Conservation (phyloP, 208 protist species). For the Crithidia acanthocephali region DNA sequence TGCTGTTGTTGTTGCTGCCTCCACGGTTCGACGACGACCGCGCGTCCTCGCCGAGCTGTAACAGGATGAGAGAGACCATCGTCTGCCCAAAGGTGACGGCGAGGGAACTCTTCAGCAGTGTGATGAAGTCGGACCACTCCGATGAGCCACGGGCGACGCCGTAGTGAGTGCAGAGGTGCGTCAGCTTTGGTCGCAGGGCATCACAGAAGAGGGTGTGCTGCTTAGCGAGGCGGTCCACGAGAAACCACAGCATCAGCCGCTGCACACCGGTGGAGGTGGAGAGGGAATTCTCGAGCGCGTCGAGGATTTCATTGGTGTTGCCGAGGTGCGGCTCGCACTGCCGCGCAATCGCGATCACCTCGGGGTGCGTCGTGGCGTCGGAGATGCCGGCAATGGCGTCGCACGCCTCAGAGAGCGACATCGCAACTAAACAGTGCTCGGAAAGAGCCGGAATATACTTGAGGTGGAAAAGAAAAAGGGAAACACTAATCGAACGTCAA, state of each 20-base stretch:
- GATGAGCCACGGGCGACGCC: slow-evolving; percentile 31
- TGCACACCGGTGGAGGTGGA: slow-evolving; percentile 50
- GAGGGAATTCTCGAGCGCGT: slow-evolving; percentile 78
- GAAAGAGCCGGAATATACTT: no score
- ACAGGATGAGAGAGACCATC: slow-evolving; percentile 73
- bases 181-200: slow-evolving; percentile 66
- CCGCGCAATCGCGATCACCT: slow-evolving; percentile 52
- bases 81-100: slow-evolving; percentile 78
- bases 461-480: no score
- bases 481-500: no score
- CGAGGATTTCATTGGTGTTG: slow-evolving; percentile 68
- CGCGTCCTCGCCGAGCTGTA: slow-evolving; percentile 58
- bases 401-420: slow-evolving; percentile 71
- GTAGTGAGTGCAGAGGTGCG: slow-evolving; percentile 58
- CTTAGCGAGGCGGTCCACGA: slow-evolving; percentile 88
- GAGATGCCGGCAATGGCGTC: slow-evolving; percentile 74
- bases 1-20: not conserved
- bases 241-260: slow-evolving; percentile 79
- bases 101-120: slow-evolving; percentile 75
- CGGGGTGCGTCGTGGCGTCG: slow-evolving; percentile 50
- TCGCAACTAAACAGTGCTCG: slow-evolving; percentile 6
- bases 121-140: slow-evolving; percentile 73
- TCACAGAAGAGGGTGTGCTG: slow-evolving; percentile 83
- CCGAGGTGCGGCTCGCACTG: slow-evolving; percentile 74
- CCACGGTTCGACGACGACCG: not conserved